Evolutionary conservation across 2,329 filamentous ascomycete genomes (phyloP), one percentile per base, ranked within the genome.

Genomic region (Pleoardoris graminearum): DNA sequence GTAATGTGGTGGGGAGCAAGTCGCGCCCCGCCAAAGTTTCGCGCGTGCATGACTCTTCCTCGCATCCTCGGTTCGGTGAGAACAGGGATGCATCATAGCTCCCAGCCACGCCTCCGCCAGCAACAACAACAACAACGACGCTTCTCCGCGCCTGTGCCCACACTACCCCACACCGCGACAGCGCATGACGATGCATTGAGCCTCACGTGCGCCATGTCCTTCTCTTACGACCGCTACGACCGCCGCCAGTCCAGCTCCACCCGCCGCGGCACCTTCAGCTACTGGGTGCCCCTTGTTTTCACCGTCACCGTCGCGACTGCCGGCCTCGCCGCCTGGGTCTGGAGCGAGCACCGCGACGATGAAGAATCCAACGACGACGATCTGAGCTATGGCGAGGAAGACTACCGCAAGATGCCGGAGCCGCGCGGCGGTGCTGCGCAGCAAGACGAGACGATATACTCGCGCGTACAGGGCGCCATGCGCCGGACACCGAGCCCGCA

Each of bases 221-320:
- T 72, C 63, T 69, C 69, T 59, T 85, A 86, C 81, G 84, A 89
- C 77, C 79, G 79, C 67, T 72, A 72, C 62, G 68, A 72, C 59
- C 72, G 71, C 58, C 71, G 81, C 66, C 84, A 71, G 57, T 56
- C 84, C 65, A 79, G 82, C 72, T 81, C 78, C 80, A 74, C 71
- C 71, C 83, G 76, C 79, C 72, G 75, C 66, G 74, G 73, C 70
- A 82, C 85, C 61, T 84, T 90, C 76, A 84, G 87, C 68, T 93
- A 95, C 77, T 97, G 92, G 90, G 84, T 96, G 54, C 93, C 93
- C 57, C 82, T 97, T 51, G 87, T 86, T 60, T 76, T 96, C 59
- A 97, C 92, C 44, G 85, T 96, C 53, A 92, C 91, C 41, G 85
- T 95, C 62, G 93, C 93, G 55, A 91, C 92, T 19, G 86, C 89